Evolutionary conservation across 306 rosid genomes (phyloP).

Genomic region (Canavalia gladiata): DNA sequence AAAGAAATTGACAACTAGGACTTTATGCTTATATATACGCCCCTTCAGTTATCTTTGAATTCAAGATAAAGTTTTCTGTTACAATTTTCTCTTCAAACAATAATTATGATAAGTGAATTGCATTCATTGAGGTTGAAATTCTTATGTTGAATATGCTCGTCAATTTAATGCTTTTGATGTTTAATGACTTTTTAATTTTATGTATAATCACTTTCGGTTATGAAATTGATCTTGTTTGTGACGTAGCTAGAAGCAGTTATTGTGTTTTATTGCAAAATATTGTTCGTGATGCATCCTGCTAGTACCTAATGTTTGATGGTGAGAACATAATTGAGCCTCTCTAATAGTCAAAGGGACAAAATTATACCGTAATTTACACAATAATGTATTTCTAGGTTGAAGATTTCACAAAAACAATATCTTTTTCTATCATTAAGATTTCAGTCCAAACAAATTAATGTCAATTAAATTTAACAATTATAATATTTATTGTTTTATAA

Average conservation of each 20-base stretch:
- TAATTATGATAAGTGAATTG: neutral
- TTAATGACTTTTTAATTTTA: neutral
- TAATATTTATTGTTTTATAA: neutral
- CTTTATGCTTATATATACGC: neutral
- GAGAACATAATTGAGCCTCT: neutral
- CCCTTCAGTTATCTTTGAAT: neutral
- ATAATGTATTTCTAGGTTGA: too few relatives aligned
- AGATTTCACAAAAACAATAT: neutral
- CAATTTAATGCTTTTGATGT: slow-evolving; percentile 3
- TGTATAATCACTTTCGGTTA: neutral
- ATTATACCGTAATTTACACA: neutral
- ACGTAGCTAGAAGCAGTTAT: neutral
- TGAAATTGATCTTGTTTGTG: neutral
- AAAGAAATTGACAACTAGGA: neutral
- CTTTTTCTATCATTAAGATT: too few relatives aligned
- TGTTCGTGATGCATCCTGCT: neutral
- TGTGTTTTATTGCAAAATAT: neutral
- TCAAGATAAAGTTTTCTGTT: slow-evolving; percentile 5
- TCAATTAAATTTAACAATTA: too few relatives aligned
- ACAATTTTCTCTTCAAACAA: neutral
- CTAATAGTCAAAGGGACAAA: neutral
- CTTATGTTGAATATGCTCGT: neutral
- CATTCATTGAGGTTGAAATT: slow-evolving; percentile 13
- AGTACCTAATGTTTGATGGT: neutral
- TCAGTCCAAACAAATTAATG: too few relatives aligned